A percentile compares a stretch with the other conserved stretches of the same genome.
These are phyloP conservation scores for Pythium periplocum DNA, from an alignment of 352 stramenopile genomes.

Conservation along the genomic window DNA sequence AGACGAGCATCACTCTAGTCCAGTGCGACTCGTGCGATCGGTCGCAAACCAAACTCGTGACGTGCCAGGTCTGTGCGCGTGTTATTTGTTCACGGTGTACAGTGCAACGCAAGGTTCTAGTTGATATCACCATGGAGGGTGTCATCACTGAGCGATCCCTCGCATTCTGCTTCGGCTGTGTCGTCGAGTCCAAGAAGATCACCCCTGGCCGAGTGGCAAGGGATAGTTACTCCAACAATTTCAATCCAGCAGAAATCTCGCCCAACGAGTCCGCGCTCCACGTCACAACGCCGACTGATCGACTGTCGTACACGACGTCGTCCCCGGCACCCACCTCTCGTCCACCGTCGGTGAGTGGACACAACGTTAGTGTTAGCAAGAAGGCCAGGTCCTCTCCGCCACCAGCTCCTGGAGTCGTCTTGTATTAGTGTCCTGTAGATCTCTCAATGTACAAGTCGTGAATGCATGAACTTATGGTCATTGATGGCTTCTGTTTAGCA, in stretches of 20 bases:
- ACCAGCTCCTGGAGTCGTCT: not conserved
- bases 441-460: not conserved
- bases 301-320: no score
- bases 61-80: not conserved
- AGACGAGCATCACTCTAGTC: not conserved
- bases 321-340: not conserved
- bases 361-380: not conserved
- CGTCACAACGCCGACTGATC: no score
- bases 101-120: not conserved
- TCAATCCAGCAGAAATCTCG: not conserved
- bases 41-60: not conserved
- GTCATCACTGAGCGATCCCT: not conserved
- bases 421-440: not conserved
- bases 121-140: not conserved
- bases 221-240: not conserved
- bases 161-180: constrained; percentile 7
- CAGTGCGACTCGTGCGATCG: not conserved
- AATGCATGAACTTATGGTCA: no score
- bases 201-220: not conserved
- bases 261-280: no score
- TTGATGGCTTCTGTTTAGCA: no score
- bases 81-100: not conserved
- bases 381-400: no score
- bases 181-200: constrained; percentile 12
- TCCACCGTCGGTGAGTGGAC: not conserved